Conservation (phyloP, 768 basidiomycete genomes). For the Rhodotorula diobovata region DNA sequence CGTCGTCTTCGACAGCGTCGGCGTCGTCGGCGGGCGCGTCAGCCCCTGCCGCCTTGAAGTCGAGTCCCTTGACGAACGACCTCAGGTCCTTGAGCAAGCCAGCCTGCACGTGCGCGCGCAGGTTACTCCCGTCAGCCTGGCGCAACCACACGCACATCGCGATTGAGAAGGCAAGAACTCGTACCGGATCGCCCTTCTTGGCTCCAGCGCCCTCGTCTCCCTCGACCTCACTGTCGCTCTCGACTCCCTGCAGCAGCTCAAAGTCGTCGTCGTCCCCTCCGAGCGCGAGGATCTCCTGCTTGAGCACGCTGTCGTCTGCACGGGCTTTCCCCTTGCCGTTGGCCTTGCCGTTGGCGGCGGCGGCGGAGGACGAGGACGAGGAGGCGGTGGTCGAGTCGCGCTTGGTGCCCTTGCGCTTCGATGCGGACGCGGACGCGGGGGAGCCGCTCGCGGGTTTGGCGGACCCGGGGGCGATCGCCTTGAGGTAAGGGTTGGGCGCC, state of each 20-base stretch:
- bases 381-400: neutral
- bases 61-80: slow-evolving; percentile 51
- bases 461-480: slow-evolving; percentile 10
- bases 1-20: slow-evolving; percentile 40
- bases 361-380: neutral
- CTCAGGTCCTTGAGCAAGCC: slow-evolving; percentile 53
- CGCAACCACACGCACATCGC: too few relatives aligned
- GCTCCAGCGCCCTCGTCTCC: slow-evolving; percentile 37
- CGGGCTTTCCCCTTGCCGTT: neutral
- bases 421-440: neutral
- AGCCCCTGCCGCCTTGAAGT: slow-evolving; percentile 41
- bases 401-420: neutral
- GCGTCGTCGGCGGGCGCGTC: slow-evolving; percentile 39
- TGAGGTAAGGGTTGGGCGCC: slow-evolving; percentile 34
- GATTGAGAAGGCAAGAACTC: neutral
- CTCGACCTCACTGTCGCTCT: slow-evolving; percentile 44
- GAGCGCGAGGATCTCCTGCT: slow-evolving; percentile 49
- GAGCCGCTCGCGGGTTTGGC: neutral
- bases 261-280: slow-evolving; percentile 56
- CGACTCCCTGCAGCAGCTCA: slow-evolving; percentile 52
- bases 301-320: slow-evolving; percentile 22
- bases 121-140: too few relatives aligned
- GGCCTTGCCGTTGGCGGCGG: neutral
- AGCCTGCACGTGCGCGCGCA: slow-evolving; percentile 45
- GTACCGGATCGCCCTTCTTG: neutral